Conservation (phyloP, 306 rosid species). For the barrel medic (Medicago truncatula) region MtrunA17r5.0-ANR NC_053049.1:29827501-29828000, state of each 20-base stretch:
- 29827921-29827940: slow-evolving; percentile 30
- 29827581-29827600: slow-evolving; percentile 94
- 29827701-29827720: slow-evolving; percentile 94
- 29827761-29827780: slow-evolving; percentile 98
- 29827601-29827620: slow-evolving; percentile 98
- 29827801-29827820: slow-evolving; percentile 96
- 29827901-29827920: slow-evolving; percentile 10
- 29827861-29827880: neutral
- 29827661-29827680: slow-evolving; percentile 31
- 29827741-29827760: slow-evolving; percentile 84
- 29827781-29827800: slow-evolving; percentile 96
- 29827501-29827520: slow-evolving; percentile 46
- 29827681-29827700: slow-evolving; percentile 13
- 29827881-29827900: neutral
- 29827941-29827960: neutral
- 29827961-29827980: neutral
- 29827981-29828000: neutral
- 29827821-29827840: slow-evolving; percentile 28
- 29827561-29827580: slow-evolving; percentile 95
- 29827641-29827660: neutral
- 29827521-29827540: slow-evolving; percentile 70
- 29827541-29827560: slow-evolving; percentile 87
- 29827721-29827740: slow-evolving; percentile 86
- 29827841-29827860: slow-evolving; percentile 19
- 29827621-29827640: neutral